Base-by-base conservation (phyloP, 192 early-diverging fungal species). In the Chytriomyces confervae region DNA sequence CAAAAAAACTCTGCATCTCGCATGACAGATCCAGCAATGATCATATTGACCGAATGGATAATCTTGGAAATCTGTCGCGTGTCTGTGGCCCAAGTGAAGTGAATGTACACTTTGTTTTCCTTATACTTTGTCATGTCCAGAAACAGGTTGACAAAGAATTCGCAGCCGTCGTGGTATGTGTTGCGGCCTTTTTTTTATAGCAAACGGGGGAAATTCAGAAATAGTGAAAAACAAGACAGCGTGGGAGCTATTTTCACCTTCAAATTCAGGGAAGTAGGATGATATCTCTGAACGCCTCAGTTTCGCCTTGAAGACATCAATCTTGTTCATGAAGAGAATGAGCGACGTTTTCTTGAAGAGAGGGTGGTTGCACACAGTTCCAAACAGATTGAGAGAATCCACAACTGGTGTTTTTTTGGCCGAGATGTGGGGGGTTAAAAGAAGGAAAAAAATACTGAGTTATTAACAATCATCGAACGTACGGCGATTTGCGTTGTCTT, bases 71-170 rank as follows among this genome's bases (percentile, higher is more conserved):
- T 83, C 53, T 89, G 82, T 45, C 64, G 80, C 7, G 89, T 89
- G 77, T 90, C 89, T 8, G 87, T 90, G 16, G 89, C 89, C 50
- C 81, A 89, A 18, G 87, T 89, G 68, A 85, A 87, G 69, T 90
- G 89, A 23, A 83, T 79, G 79, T 89, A 85, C 10, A 89, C 77
- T 76, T 86, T 82, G 66, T 83, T 84, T 20, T 79, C 76, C 43
- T 61, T 61, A 65, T 44, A 75, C 61, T 80, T 77, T 82, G 85
- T 87, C 48, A 84, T 51, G 7, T 45, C 60, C 23, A 80, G 49
- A 72, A 87, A 87, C 53, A 73, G 50, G 7, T 80, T 76, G 18
- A 80, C 79, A 75, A 87, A 85, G 72, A 77, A 87, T 51, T 81
- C 75, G 9, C 77, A 83, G 10, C 82, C 86, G 27, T 80, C 27